Evolutionary conservation across 148 eudicot species (phyloP).

Genomic region (Spergularia bocconei): DNA sequence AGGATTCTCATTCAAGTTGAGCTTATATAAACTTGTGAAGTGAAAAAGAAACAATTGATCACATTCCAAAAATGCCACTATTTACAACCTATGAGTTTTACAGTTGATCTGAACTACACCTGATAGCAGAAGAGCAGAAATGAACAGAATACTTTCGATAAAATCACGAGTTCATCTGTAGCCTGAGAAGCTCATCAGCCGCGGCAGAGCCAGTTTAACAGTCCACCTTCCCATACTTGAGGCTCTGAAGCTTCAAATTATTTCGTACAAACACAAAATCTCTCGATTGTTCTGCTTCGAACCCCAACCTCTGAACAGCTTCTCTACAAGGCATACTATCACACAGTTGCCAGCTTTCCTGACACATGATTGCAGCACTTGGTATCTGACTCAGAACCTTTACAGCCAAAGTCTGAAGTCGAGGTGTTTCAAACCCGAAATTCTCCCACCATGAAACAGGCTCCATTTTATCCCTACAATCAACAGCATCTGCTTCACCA

Average conservation of each 20-base stretch:
- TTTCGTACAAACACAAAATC: constrained; percentile 43
- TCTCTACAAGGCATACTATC: constrained; percentile 34
- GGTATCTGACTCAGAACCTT: constrained; percentile 39
- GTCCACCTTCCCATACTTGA: constrained; percentile 20
- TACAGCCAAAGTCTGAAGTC: constrained; percentile 37
- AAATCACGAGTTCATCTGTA: too few relatives aligned
- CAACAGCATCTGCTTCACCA: constrained; percentile 41
- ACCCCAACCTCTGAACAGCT: constrained; percentile 26
- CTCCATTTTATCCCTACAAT: constrained; percentile 42
- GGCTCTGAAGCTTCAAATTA: constrained; percentile 39
- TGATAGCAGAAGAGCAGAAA: too few relatives aligned
- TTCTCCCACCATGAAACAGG: constrained; percentile 55
- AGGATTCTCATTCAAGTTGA: too few relatives aligned
- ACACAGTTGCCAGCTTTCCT: constrained; percentile 35
- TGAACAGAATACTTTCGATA: too few relatives aligned
- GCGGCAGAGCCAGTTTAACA: neutral
- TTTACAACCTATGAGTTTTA: too few relatives aligned
- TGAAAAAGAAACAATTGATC: too few relatives aligned
- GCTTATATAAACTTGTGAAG: too few relatives aligned
- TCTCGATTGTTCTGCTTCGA: constrained; percentile 27
- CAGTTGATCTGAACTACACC: too few relatives aligned
- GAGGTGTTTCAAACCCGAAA: constrained; percentile 44
- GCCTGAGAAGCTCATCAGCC: too few relatives aligned
- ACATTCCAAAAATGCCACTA: too few relatives aligned
- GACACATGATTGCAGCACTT: constrained; percentile 33